Evolutionary conservation across 2,329 filamentous ascomycete genomes (phyloP).

Genomic region (Sclerotinia subarctica): DNA sequence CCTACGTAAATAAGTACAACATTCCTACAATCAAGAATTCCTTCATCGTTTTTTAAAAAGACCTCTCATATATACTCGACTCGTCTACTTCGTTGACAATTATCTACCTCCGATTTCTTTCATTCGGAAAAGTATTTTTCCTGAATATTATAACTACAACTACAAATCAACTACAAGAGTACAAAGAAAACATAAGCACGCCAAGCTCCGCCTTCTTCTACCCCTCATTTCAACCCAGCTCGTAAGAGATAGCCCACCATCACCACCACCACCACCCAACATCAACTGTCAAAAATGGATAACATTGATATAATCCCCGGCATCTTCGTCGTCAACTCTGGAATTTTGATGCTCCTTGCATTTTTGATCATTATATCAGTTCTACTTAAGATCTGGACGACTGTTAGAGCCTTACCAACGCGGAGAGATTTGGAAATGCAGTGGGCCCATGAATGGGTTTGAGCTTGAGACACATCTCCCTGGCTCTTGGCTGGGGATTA

Average conservation of each 20-base stretch:
- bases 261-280: too few species aligned
- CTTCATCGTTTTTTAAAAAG: not conserved
- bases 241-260: not conserved
- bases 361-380: constrained; percentile 14
- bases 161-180: too few species aligned
- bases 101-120: not conserved
- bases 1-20: too few species aligned
- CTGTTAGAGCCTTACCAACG: constrained; percentile 5
- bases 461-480: not conserved
- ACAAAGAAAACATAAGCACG: not conserved
- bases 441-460: not conserved
- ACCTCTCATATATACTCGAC: not conserved
- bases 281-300: constrained; percentile 7
- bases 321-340: constrained; percentile 11
- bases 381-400: constrained; percentile 13
- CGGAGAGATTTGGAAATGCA: constrained; percentile 12
- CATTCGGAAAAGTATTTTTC: not conserved
- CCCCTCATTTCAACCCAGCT: not conserved
- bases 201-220: not conserved
- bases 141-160: not conserved
- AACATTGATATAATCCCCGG: constrained; percentile 19
- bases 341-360: constrained; percentile 8
- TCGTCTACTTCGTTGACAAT: not conserved
- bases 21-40: not conserved
- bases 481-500: not conserved